Conservation (phyloP, 345 rosid genomes). For the Lepidium sativum region DNA sequence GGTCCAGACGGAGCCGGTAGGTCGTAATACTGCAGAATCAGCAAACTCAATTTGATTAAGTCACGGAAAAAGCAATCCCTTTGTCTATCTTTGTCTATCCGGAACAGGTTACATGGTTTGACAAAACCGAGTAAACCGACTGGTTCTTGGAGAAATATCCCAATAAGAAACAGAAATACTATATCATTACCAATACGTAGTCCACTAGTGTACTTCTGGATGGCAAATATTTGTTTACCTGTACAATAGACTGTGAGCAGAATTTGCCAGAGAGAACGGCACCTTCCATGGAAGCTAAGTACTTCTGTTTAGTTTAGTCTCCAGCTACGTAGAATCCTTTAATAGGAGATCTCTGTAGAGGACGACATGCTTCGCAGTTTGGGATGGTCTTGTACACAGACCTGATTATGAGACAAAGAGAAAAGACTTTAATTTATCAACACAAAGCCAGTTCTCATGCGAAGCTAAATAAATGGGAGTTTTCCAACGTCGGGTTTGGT, state of each 20-base stretch:
- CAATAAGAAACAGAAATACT: background rate
- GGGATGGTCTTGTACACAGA: conserved; percentile 91
- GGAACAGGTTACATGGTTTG: background rate
- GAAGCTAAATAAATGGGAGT: background rate
- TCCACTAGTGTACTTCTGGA: background rate
- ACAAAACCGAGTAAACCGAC: background rate
- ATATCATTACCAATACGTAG: background rate
- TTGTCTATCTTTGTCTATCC: background rate
- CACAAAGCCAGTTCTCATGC: background rate
- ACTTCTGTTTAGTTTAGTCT: conserved; percentile 93
- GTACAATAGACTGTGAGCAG: conserved; percentile 73
- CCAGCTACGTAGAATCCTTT: conserved; percentile 88
- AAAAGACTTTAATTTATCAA: background rate
- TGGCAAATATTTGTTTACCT: conserved; percentile 35
- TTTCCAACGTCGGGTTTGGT: background rate
- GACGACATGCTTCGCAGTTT: conserved; percentile 86
- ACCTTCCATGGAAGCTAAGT: conserved; percentile 98
- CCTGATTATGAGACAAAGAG: conserved; percentile 33
- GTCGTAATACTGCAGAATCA: conserved; percentile 46
- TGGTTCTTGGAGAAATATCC: background rate
- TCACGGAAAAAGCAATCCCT: background rate
- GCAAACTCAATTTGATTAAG: background rate
- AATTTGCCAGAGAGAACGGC: conserved; percentile 92
- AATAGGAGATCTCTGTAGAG: conserved; percentile 81
- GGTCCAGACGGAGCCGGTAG: conserved; percentile 31